Evolutionary conservation across 2,329 filamentous ascomycete species (phyloP), one percentile per base, ranked within the genome.

Genomic region (Fusarium odoratissimum): DNA sequence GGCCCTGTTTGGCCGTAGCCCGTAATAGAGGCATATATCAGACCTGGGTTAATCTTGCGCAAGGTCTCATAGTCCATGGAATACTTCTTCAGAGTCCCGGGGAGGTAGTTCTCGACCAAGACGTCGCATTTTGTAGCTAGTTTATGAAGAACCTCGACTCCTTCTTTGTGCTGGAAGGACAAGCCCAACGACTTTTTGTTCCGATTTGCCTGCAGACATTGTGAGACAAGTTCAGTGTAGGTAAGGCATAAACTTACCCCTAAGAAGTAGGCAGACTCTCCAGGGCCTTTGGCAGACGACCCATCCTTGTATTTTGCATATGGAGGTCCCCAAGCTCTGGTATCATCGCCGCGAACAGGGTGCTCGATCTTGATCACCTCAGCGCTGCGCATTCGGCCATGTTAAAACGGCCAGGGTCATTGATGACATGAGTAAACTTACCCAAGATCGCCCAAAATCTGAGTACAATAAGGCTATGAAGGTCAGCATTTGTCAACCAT

Each of bases 301-400:
- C 85, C 89, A 37, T 89, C 80, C 69, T 87, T 89, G 80, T 97
- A 97, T 57, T 89, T 86, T 12, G 96, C 96, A 81, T 96, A 99
- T 3, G 96, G 96, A 30, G 96, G 96, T 0, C 96, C 96, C 96
- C 96, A 99, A 56, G 95, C 95, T 77, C 96, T 87, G 14, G 96
- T 99, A 80, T 99, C 96, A 80, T 99, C 96, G 41, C 94, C 96
- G 64, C 94, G 89, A 9, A 90, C 90, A 8, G 96, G 96, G 82
- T 99, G 96, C 83, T 99, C 96, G 69, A 99, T 90, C 83, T 99
- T 99, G 84, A 99, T 97, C 37, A 99, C 91, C 81, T 99, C 95
- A 74, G 96, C 96, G 72, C 95, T 97, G 60, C 40, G 55, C 16
- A 40, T 54, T 67, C 33, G 46, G 46, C 28, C 52, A 66, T 46